phyloP scores from a whole-genome alignment of 768 basidiomycete species.

The Leccinum variicolor region DNA sequence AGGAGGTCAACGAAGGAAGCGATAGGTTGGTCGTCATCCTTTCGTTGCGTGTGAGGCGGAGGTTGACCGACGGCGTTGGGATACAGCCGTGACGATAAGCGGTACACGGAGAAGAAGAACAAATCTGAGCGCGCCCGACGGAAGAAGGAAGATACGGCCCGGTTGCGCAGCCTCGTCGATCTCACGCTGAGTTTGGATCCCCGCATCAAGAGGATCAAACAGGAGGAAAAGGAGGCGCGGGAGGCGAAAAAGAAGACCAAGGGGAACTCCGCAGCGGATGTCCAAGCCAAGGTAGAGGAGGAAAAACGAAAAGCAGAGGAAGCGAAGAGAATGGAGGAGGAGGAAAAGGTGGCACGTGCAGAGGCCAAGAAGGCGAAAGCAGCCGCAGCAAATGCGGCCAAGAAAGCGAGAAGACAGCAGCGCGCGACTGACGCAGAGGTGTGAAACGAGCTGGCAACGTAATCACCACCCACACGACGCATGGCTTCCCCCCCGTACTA shows the following conservation, averaged over 20 bases:
- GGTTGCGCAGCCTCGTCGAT: slow-evolving; percentile 85
- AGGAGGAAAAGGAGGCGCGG: slow-evolving; percentile 90
- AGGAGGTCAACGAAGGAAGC: slow-evolving; percentile 97
- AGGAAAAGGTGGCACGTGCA: slow-evolving; percentile 69
- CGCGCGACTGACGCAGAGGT: slow-evolving; percentile 45
- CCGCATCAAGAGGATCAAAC: slow-evolving; percentile 95
- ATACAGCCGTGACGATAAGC: slow-evolving; percentile 91
- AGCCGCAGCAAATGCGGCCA: slow-evolving; percentile 85
- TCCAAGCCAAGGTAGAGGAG: slow-evolving; percentile 49
- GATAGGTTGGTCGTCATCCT: slow-evolving; percentile 62
- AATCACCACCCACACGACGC: not conserved
- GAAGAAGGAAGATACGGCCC: slow-evolving; percentile 97
- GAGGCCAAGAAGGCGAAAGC: slow-evolving; percentile 84
- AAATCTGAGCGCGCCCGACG: slow-evolving; percentile 91
- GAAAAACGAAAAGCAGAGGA: slow-evolving; percentile 66
- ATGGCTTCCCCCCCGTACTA: slow-evolving; percentile 1
- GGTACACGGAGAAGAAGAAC: slow-evolving; percentile 99
- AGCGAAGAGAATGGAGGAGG: slow-evolving; percentile 73
- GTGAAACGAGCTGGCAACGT: not conserved
- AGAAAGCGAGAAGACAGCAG: slow-evolving; percentile 76
- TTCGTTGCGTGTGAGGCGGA: not conserved
- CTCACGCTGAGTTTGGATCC: slow-evolving; percentile 81
- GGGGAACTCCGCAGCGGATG: slow-evolving; percentile 40
- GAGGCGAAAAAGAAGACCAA: slow-evolving; percentile 83
- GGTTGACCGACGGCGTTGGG: slow-evolving; percentile 9